A percentile compares a stretch with the other conserved stretches of the same genome.
Evolutionary conservation across 2,329 filamentous ascomycete species (phyloP).

Genomic region (Aspergillus sp.): DNA sequence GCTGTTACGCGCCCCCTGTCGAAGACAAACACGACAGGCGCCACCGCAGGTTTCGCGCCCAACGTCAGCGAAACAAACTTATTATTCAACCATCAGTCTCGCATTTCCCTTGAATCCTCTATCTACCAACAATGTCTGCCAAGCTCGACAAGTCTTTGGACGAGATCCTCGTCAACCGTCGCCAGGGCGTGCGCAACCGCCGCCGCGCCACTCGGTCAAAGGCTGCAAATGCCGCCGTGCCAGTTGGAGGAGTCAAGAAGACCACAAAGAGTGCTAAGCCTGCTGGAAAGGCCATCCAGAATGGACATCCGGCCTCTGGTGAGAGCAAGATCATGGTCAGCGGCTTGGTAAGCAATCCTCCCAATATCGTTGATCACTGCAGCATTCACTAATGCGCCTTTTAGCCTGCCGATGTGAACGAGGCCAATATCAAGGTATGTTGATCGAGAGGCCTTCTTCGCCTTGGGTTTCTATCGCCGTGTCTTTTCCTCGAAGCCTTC

Average conservation of each 20-base stretch:
- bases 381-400: constrained; percentile 38
- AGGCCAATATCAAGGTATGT: constrained; percentile 99
- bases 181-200: constrained; percentile 53
- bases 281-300: constrained; percentile 56
- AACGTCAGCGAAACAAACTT: constrained; percentile 5
- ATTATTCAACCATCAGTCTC: constrained; percentile 6
- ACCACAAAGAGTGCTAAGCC: constrained; percentile 54
- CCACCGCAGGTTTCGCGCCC: constrained; percentile 14
- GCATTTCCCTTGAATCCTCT: constrained; percentile 6
- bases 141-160: constrained; percentile 98
- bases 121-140: constrained; percentile 68
- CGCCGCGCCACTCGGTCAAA: constrained; percentile 40
- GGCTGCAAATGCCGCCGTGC: constrained; percentile 57
- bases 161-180: constrained; percentile 84
- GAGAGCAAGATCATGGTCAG: constrained; percentile 98
- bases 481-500: constrained; percentile 44
- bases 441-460: constrained; percentile 72
- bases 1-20: constrained; percentile 7
- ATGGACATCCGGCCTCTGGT: constrained; percentile 62
- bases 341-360: constrained; percentile 75
- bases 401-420: constrained; percentile 92
- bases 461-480: constrained; percentile 72
- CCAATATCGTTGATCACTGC: background rate
- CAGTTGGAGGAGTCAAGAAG: constrained; percentile 86
- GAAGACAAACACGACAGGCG: constrained; percentile 6